These are phyloP conservation scores for Biscogniauxia sp. DNA, from an alignment of 2,329 filamentous ascomycete genomes.

Conservation along the genomic window DNA sequence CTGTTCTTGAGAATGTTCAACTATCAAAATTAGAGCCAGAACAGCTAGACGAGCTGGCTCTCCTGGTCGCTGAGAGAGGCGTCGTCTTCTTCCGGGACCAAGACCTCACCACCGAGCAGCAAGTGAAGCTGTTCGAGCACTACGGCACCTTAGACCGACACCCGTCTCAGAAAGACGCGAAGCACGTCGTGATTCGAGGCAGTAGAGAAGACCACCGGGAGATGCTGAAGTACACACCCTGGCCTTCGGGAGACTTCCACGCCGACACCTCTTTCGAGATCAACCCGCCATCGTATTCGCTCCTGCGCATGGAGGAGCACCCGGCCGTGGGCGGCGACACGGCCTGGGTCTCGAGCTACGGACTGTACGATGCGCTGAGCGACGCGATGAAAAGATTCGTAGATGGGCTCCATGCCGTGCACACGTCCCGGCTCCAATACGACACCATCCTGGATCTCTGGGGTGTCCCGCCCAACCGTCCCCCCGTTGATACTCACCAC, in stretches of 20 bases:
- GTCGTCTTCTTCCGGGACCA: constrained; percentile 49
- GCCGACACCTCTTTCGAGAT: constrained; percentile 51
- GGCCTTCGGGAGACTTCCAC: constrained; percentile 46
- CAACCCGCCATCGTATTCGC: constrained; percentile 49
- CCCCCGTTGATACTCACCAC: constrained; percentile 47
- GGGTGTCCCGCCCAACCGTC: constrained; percentile 39
- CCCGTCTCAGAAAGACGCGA: constrained; percentile 42
- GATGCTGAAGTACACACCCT: constrained; percentile 45
- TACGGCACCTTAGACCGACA: constrained; percentile 48
- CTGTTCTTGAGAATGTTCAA: constrained; percentile 39
- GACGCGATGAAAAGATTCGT: constrained; percentile 40
- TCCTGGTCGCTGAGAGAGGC: constrained; percentile 45
- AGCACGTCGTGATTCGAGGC: constrained; percentile 44
- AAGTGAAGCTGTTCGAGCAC: constrained; percentile 46
- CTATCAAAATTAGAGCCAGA: constrained; percentile 42
- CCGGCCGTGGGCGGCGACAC: constrained; percentile 47
- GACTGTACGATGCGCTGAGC: constrained; percentile 45
- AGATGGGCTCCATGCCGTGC: constrained; percentile 43
- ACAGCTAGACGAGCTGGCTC: constrained; percentile 50
- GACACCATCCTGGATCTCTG: constrained; percentile 46
- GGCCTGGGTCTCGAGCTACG: constrained; percentile 46
- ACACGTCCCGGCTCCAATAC: constrained; percentile 45
- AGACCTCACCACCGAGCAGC: constrained; percentile 42
- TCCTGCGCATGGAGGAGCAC: constrained; percentile 51
- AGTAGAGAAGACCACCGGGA: constrained; percentile 45